Base-by-base conservation (phyloP, 805 yeast species). In the Yamadazyma paraphyllophila region DNA sequence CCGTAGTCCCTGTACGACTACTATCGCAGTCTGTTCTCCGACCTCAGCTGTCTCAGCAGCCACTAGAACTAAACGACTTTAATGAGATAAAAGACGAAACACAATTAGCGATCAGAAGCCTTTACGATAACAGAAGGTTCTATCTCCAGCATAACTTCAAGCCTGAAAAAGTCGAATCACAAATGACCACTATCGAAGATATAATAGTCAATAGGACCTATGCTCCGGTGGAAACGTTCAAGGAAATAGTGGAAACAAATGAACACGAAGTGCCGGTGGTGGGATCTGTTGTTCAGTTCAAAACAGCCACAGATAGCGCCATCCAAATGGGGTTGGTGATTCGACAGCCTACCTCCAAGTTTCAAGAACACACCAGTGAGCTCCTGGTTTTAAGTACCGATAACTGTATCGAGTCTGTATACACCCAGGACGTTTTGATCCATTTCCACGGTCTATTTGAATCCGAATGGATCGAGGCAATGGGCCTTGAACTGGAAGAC, bases 271-370 rank as follows among this genome's bases (percentile, higher is more conserved):
- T 55, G 7, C 67, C 69, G 0, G 44, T 39, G 1, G 46, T 48
- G 4, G 80, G 80, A 1, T 67, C 77, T 2, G 45, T 75, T 1
- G 66, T 75, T 7, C 36, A 36, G 13, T 39, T 29, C 16, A 31
- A 32, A 24, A 11, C 25, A 13, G 4, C 13, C 30, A 7, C 6
- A 13, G 12, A 27, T n/a, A 10, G 14, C 12, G 33, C 38, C 1
- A 42, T 58, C 4, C 45, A 44, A 3, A 55, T 68, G 43, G 80
- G 79, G 2, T 52, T 73, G 2, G 76, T 76, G 3, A 39, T 71
- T 4, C 44, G 62, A 36, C 61, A 49, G 14, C 55, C 70, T 0
- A 42, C 46, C 35, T 61, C 74, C 3, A 59, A 51, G 24, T 73
- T 74, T 50, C 61, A 65, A 45, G 65, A 57, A 33, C 54, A 52